These are phyloP conservation scores for Cyathus striatus DNA, from an alignment of 768 basidiomycete genomes.

Conservation along the genomic window DNA sequence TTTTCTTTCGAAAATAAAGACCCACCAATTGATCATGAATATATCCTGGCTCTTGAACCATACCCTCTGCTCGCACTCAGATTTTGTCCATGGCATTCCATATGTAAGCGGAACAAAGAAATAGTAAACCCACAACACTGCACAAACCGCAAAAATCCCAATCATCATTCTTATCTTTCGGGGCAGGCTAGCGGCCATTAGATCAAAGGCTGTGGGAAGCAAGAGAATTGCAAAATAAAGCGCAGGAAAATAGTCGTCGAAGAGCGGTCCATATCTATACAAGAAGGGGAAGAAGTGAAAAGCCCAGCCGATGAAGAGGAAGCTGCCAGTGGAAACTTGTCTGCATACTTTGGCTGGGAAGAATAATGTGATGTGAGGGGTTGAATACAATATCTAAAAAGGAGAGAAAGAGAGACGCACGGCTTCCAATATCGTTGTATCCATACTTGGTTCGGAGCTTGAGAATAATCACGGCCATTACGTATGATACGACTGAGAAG, in stretches of 20 bases:
- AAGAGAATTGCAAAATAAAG: constrained; percentile 88
- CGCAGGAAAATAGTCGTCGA: constrained; percentile 96
- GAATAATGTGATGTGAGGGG: no score
- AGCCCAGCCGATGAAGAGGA: constrained; percentile 88
- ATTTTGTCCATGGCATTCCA: constrained; percentile 82
- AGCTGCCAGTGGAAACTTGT: constrained; percentile 87
- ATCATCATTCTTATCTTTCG: constrained; percentile 78
- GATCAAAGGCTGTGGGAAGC: constrained; percentile 75
- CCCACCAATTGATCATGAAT: no score
- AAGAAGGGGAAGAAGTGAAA: constrained; percentile 97
- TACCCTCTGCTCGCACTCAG: constrained; percentile 66
- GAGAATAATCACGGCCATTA: constrained; percentile 67
- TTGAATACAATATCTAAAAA: no score
- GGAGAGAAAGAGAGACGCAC: constrained; percentile 41
- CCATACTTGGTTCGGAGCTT: constrained; percentile 89
- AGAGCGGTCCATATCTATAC: constrained; percentile 94
- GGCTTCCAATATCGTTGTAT: constrained; percentile 86
- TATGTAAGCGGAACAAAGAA: constrained; percentile 82
- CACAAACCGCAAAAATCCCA: constrained; percentile 64
- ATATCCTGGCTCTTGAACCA: constrained; percentile 97
- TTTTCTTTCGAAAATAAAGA: no score
- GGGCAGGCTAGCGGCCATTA: constrained; percentile 71
- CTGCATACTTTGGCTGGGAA: constrained; percentile 85
- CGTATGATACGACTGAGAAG: constrained; percentile 62
- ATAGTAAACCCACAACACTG: constrained; percentile 72